Conservation (phyloP, 805 yeast species). For the Candida hungchunana region DNA sequence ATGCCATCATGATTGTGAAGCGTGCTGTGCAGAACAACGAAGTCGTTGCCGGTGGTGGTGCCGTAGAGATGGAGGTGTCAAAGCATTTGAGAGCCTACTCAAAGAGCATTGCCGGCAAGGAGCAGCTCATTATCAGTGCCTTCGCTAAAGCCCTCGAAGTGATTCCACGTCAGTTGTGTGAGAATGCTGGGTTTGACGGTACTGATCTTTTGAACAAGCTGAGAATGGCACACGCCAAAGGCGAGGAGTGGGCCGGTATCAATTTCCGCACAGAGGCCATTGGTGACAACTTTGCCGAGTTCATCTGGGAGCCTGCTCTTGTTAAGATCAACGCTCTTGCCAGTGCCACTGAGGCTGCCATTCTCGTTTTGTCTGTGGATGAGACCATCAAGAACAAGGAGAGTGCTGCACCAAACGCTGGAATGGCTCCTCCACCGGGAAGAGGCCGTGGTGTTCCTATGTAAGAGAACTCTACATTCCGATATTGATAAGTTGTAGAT, state of each 20-base stretch:
- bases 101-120: slow-evolving; percentile 88
- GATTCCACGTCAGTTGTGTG: slow-evolving; percentile 96
- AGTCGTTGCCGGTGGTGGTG: slow-evolving; percentile 99
- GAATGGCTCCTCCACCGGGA: slow-evolving; percentile 46
- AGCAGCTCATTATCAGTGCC: slow-evolving; percentile 87
- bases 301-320: slow-evolving; percentile 97
- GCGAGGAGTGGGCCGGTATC: slow-evolving; percentile 88
- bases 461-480: slow-evolving; percentile 4
- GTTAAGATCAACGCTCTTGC: slow-evolving; percentile 91
- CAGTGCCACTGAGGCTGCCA: slow-evolving; percentile 96
- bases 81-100: slow-evolving; percentile 83
- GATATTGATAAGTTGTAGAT: neutral
- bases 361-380: slow-evolving; percentile 88
- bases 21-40: slow-evolving; percentile 83
- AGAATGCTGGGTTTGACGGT: slow-evolving; percentile 98
- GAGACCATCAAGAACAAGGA: slow-evolving; percentile 83
- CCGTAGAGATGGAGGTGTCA: slow-evolving; percentile 95
- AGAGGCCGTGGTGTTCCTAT: slow-evolving; percentile 72
- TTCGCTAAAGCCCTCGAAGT: slow-evolving; percentile 94
- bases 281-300: slow-evolving; percentile 77
- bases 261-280: slow-evolving; percentile 83
- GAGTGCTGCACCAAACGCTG: slow-evolving; percentile 48
- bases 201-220: slow-evolving; percentile 88
- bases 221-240: slow-evolving; percentile 92
- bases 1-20: slow-evolving; percentile 97